Evolutionary conservation across 306 rosid species (phyloP), one percentile per base, ranked within the genome.

Genomic region (Cucumis sativus): DNA sequence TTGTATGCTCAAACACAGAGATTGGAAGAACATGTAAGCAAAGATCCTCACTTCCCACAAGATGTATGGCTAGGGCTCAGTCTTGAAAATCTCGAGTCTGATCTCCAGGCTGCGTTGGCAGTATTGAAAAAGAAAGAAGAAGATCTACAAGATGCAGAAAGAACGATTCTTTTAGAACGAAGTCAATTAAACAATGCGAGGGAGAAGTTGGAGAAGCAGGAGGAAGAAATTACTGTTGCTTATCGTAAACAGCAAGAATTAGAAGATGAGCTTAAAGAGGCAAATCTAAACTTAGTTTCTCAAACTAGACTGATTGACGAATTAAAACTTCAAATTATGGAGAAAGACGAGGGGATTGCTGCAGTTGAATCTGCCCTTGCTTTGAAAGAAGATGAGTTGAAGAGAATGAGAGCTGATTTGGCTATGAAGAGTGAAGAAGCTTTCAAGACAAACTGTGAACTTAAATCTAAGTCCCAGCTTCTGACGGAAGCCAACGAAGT

Each of bases 1-100:
- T 68, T 96, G 86, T 96, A 89, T 80, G 88, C 87, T 59, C 92
- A 88, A 88, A 90, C 97, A 1, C 93, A 92, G 83, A 90, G 82
- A 74, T 81, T 91, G 83, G 96, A 91, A 75, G 80, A 87, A 40
- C 92, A 76, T 80, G 85, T 89, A 78, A 84, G 45, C 20, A 81
- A 85, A 35, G 74, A 83, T 74, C 82, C 87, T 66, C 78, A 11
- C 64, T 69, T 21, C 55, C 82, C 87, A 68, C 85, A 77, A 74
- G 89, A 83, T 69, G 80, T 55, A 78, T 87, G 76, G 74, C 76
- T 81, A 6, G 90, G 83, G 39, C 78, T 89, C 79, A 87, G 82
- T 79, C 96, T 92, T 47, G 90, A 84, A 62, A 76, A 54, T 9
- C 57, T 95, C 78, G 97, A 90, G 83, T 77, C 93, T 16, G 97